Percentiles rank a stretch among this genome's conserved stretches.
These are phyloP conservation scores for Kwoniella dejecticola DNA, from an alignment of 768 basidiomycete species.

Conservation along the genomic window DNA sequence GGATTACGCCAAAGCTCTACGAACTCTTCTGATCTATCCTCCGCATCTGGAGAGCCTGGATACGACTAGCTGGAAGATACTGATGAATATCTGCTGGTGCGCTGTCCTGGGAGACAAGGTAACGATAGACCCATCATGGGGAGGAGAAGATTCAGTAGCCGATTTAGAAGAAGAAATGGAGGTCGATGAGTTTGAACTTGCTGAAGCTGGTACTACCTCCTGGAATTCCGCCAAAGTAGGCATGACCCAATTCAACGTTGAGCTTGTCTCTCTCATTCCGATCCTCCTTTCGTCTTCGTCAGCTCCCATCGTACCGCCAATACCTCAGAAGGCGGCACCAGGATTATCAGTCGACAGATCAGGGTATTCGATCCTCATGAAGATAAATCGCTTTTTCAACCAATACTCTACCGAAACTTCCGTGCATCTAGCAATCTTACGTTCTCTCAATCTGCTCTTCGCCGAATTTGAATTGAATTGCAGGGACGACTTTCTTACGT, in stretches of 20 bases:
- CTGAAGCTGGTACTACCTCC: constrained; percentile 34
- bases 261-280: constrained; percentile 63
- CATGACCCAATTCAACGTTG: constrained; percentile 65
- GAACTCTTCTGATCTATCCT: constrained; percentile 64
- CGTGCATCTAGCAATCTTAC: constrained; percentile 73
- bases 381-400: constrained; percentile 67
- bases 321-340: constrained; percentile 16
- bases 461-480: constrained; percentile 77
- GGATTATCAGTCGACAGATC: constrained; percentile 13
- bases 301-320: constrained; percentile 64
- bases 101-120: constrained; percentile 68
- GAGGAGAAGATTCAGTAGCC: constrained; percentile 42
- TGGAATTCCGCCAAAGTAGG: constrained; percentile 7
- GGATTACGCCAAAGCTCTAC: constrained; percentile 79
- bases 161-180: constrained; percentile 19
- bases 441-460: constrained; percentile 69
- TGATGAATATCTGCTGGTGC: constrained; percentile 75
- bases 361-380: constrained; percentile 61
- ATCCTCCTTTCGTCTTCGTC: constrained; percentile 61
- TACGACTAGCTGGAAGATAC: constrained; percentile 65
- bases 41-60: constrained; percentile 80
- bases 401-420: constrained; percentile 73
- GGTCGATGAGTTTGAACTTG: constrained; percentile 11
- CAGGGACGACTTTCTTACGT: constrained; percentile 63
- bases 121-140: constrained; percentile 46